These are phyloP conservation scores for Phoenix roebelenii DNA, from an alignment of 176 grass and related monocot genomes.

Conservation along the genomic window DNA sequence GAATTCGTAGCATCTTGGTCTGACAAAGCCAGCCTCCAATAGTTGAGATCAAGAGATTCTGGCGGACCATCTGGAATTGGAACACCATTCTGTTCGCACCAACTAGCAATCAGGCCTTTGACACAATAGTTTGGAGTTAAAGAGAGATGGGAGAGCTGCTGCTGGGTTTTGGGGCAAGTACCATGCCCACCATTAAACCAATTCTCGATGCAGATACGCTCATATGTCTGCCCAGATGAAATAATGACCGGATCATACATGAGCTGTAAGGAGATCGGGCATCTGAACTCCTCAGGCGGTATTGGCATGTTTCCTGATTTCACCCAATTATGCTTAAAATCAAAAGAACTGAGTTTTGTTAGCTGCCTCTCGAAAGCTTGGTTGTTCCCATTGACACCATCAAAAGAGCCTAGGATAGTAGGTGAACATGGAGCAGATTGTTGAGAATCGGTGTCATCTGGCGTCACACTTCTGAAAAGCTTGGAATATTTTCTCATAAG, in stretches of 20 bases:
- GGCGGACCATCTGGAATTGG: slow-evolving; percentile 43
- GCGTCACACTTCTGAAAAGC: slow-evolving; percentile 37
- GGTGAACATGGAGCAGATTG: slow-evolving; percentile 38
- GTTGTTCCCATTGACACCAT: slow-evolving; percentile 22
- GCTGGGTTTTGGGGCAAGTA: slow-evolving; percentile 75
- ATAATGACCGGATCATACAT: slow-evolving; percentile 84
- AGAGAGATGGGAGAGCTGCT: slow-evolving; percentile 44
- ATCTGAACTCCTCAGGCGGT: slow-evolving; percentile 73
- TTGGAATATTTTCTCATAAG: slow-evolving; percentile 62
- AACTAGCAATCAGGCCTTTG: slow-evolving; percentile 68
- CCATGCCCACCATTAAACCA: slow-evolving; percentile 60
- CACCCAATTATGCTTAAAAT: slow-evolving; percentile 35
- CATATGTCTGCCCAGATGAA: slow-evolving; percentile 81
- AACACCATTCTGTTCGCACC: slow-evolving; percentile 76
- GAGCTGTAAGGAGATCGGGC: slow-evolving; percentile 81
- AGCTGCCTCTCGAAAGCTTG: slow-evolving; percentile 23
- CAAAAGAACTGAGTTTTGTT: slow-evolving; percentile 31
- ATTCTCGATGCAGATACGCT: slow-evolving; percentile 83
- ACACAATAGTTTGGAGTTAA: slow-evolving; percentile 80
- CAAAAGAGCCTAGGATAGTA: slow-evolving; percentile 14
- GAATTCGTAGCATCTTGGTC: slow-evolving; percentile 19
- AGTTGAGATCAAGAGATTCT: slow-evolving; percentile 64
- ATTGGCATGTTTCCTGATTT: slow-evolving; percentile 64
- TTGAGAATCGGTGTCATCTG: slow-evolving; percentile 31
- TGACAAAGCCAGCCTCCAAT: slow-evolving; percentile 35